These are phyloP conservation scores for Benincasa hispida DNA, from an alignment of 306 rosid species.

Conservation along the genomic window DNA sequence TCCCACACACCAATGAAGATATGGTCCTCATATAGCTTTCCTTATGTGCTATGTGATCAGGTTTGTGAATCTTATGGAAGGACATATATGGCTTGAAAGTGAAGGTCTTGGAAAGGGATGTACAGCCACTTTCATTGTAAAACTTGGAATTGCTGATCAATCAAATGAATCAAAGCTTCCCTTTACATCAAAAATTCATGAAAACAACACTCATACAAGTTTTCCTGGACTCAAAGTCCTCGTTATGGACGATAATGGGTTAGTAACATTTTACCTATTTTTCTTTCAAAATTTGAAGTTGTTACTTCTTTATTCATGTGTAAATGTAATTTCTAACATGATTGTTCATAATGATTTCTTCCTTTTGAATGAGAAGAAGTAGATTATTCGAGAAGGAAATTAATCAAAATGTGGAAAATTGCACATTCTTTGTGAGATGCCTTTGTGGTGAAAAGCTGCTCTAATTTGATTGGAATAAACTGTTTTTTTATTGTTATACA, in stretches of 20 bases:
- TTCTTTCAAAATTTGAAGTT: neutral
- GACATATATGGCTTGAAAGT: slow-evolving; percentile 91
- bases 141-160: slow-evolving; percentile 71
- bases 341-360: neutral
- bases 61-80: slow-evolving; percentile 95
- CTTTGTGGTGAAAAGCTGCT: neutral
- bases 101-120: slow-evolving; percentile 93
- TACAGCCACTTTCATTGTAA: slow-evolving; percentile 60
- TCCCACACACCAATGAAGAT: neutral
- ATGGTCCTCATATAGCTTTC: neutral
- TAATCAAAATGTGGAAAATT: neutral
- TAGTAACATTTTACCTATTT: slow-evolving; percentile 29
- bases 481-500: neutral
- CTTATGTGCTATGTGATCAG: slow-evolving; percentile 32
- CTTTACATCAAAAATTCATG: slow-evolving; percentile 30
- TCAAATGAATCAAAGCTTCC: slow-evolving; percentile 48
- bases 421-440: neutral
- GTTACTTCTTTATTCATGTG: neutral
- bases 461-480: neutral
- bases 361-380: neutral
- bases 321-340: neutral
- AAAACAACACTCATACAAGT: slow-evolving; percentile 42
- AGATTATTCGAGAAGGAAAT: neutral
- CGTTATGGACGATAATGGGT: slow-evolving; percentile 93
- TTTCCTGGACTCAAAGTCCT: slow-evolving; percentile 75